Conservation (phyloP, 1,139 yeast genomes). For the Pichia sp. region DNA sequence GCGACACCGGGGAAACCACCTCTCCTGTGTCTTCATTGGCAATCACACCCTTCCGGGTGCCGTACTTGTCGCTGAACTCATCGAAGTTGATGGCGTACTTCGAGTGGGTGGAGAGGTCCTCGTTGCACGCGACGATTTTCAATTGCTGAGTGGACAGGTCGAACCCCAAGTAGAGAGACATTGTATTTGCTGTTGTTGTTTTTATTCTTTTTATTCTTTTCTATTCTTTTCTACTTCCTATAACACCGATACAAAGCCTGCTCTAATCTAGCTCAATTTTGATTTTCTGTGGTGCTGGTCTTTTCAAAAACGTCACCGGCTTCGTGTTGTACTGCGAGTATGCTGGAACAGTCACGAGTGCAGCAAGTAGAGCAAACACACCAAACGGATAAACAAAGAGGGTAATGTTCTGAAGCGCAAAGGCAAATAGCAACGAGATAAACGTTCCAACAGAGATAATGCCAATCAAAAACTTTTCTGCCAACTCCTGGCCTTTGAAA, state of each 20-base stretch:
- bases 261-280: constrained; percentile 15
- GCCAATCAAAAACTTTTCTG: constrained; percentile 31
- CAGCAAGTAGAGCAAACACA: constrained; percentile 34
- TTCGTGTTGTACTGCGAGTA: constrained; percentile 50
- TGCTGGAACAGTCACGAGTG: constrained; percentile 48
- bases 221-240: too few relatives aligned
- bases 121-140: constrained; percentile 66
- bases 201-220: background rate
- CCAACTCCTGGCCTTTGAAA: constrained; percentile 52
- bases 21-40: constrained; percentile 49
- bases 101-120: constrained; percentile 43
- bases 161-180: constrained; percentile 56
- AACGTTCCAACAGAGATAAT: constrained; percentile 34
- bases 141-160: constrained; percentile 90
- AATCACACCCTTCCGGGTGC: constrained; percentile 68
- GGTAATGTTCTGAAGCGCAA: constrained; percentile 39
- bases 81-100: constrained; percentile 71
- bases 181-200: background rate
- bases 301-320: constrained; percentile 41
- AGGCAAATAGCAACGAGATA: constrained; percentile 44
- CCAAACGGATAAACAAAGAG: constrained; percentile 38
- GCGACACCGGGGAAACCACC: constrained; percentile 72
- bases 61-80: constrained; percentile 46
- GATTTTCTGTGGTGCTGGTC: constrained; percentile 17
- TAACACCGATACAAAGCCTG: background rate